phyloP scores from a whole-genome alignment of 2,329 filamentous ascomycete species.

The Nigrospora oryzae region DNA sequence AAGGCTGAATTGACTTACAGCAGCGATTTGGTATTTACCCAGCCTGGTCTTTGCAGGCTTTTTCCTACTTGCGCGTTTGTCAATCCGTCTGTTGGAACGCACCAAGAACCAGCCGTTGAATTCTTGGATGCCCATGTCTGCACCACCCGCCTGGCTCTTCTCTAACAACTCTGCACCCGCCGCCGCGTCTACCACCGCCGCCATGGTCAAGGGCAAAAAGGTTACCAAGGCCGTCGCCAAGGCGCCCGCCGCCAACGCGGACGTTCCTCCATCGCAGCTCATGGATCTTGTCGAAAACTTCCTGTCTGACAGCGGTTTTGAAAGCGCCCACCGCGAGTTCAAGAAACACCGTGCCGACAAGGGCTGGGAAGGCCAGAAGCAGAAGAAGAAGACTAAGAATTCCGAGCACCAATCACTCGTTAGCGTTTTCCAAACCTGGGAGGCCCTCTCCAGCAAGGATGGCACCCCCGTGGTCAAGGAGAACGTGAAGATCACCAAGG shows the following conservation, averaged over 20 bases:
- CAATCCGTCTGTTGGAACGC: too few species aligned
- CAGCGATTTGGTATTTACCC: not conserved
- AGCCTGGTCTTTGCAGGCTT: not conserved
- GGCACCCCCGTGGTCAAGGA: slow-evolving; percentile 16
- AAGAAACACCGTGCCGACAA: slow-evolving; percentile 51
- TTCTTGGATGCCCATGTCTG: not conserved
- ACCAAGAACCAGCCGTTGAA: not conserved
- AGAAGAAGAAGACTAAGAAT: slow-evolving; percentile 7
- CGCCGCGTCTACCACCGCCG: not conserved
- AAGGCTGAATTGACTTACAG: not conserved
- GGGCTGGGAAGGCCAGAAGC: slow-evolving; percentile 29
- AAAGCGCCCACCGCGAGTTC: slow-evolving; percentile 52
- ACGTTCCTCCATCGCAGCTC: slow-evolving; percentile 48
- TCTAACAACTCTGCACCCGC: slow-evolving; percentile 16
- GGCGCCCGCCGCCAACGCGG: slow-evolving; percentile 9
- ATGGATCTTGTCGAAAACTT: slow-evolving; percentile 61
- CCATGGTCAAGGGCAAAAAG: slow-evolving; percentile 3
- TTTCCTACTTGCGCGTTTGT: too few species aligned
- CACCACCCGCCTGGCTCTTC: slow-evolving; percentile 23
- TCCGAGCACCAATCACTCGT: slow-evolving; percentile 32
- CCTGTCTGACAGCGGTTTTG: slow-evolving; percentile 57
- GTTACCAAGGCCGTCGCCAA: slow-evolving; percentile 15
- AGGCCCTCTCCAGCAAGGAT: slow-evolving; percentile 26
- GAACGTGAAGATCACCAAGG: slow-evolving; percentile 15
- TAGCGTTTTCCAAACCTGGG: slow-evolving; percentile 42